phyloP scores from a whole-genome alignment of 768 basidiomycete species.

The Serendipita sp. region DNA sequence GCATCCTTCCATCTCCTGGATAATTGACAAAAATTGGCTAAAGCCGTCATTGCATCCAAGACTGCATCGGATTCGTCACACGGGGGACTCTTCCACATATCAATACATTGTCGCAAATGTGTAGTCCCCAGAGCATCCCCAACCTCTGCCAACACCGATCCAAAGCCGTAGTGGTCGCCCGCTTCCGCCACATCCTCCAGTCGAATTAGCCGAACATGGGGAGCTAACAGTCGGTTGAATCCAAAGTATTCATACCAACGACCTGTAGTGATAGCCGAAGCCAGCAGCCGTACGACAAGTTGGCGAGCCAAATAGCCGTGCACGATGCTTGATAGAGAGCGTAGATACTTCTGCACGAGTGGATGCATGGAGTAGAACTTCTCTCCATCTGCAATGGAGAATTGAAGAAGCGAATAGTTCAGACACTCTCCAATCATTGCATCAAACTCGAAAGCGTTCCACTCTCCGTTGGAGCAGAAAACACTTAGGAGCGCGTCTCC shows the following conservation, averaged over 20 bases:
- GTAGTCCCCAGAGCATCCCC: not conserved
- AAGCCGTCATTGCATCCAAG: not conserved
- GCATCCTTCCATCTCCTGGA: not conserved
- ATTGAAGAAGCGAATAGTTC: not conserved
- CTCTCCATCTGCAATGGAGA: not conserved
- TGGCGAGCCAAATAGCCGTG: not conserved
- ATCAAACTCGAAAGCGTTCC: not conserved
- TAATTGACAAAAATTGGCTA: not conserved
- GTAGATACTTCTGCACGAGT: not conserved
- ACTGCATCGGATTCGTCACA: not conserved
- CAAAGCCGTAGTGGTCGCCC: not conserved
- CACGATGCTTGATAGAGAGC: not conserved
- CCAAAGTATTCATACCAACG: not conserved
- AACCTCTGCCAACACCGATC: not conserved
- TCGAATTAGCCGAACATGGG: not conserved
- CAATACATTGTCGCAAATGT: not conserved
- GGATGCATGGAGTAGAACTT: not conserved
- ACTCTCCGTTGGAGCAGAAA: not conserved
- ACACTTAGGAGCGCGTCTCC: not conserved
- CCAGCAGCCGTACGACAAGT: not conserved
- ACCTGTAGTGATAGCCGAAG: not conserved
- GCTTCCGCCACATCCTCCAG: not conserved
- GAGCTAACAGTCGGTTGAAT: not conserved
- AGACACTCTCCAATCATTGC: not conserved
- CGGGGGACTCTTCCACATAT: not conserved